Percentiles rank a stretch among this genome's conserved stretches.
These are phyloP conservation scores for Lasiodiplodia sp. DNA, from an alignment of 2,329 filamentous ascomycete species.

Conservation along the genomic window DNA sequence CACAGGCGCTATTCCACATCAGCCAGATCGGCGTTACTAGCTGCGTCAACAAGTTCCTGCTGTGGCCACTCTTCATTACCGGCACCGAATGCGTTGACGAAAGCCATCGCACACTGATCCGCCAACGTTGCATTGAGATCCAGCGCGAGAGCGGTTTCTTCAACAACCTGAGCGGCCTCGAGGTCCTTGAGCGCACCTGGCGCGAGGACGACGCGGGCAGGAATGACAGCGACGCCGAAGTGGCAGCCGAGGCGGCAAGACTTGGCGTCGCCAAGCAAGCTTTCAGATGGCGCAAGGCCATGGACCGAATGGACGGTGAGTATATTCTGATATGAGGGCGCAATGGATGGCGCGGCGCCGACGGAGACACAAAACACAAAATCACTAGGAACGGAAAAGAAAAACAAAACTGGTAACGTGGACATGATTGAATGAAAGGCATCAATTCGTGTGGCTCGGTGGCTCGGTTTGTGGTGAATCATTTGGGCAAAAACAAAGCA, in stretches of 20 bases:
- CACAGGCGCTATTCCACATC: conserved; percentile 83
- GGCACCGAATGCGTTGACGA: conserved; percentile 89
- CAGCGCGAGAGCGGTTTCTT: conserved; percentile 89
- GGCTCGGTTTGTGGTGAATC: conserved; percentile 6
- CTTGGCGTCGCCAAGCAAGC: conserved; percentile 46
- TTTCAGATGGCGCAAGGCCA: conserved; percentile 59
- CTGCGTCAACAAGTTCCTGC: conserved; percentile 82
- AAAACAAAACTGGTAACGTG: conserved; percentile 8
- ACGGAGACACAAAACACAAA: not conserved
- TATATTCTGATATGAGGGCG: conserved; percentile 55
- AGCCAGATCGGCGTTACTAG: conserved; percentile 76
- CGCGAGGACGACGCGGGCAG: conserved; percentile 57
- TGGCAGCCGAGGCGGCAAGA: conserved; percentile 35
- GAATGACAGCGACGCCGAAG: conserved; percentile 28
- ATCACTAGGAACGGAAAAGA: not conserved
- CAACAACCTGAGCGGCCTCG: conserved; percentile 87
- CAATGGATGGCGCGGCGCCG: not conserved
- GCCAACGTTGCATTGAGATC: conserved; percentile 82
- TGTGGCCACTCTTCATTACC: conserved; percentile 92
- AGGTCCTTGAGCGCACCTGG: conserved; percentile 88
- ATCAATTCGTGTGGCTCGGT: not conserved
- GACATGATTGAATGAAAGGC: conserved; percentile 17
- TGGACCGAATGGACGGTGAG: conserved; percentile 59
- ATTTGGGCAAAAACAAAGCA: conserved; percentile 10
- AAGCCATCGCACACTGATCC: conserved; percentile 78